Base-by-base conservation (phyloP, 2,329 filamentous ascomycete genomes). In the Fusarium chaquense region DNA sequence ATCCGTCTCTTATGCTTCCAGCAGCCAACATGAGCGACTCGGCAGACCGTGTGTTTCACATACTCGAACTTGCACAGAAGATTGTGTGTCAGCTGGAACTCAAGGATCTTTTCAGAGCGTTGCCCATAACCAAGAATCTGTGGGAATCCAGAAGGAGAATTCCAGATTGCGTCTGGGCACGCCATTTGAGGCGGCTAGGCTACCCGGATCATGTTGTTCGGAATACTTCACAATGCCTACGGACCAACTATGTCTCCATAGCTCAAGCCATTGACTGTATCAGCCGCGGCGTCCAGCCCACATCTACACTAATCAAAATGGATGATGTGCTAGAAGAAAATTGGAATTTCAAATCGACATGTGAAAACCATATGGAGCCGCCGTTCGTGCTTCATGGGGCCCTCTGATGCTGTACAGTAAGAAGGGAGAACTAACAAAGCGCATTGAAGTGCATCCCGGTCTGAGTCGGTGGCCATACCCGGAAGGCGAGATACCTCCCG, bases 181-280 rank as follows among this genome's bases (percentile, higher is more conserved):
- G 54, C 11, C 49, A 49, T 10, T 35, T 70, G 26, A 58, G 35
- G 40, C 40, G 32, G 4, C 49, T 69, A 0, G 65, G 65, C 30
- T 69, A 66, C 13, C 16, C 47, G 6, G 44, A 33, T 6, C 13
- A 43, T 2, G 41, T 45, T 16, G 45, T 69, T 54, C 51, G 55
- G 6, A 18, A 32, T 26, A 49, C 53, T 28, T 45, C 32, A 20
- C 18, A 47, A 4, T 36, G 50, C 13, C 47, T 50, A 8, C 32
- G 36, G 12, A 33, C 56, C 16, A 46, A 53, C 24, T 69, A 62
- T 36, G 36, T 36, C 26, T 51, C 20, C 13, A 45, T 69, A 44
- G 36, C 40, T 11, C 56, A 49, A 30, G 38, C 56, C 11, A 18
- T 22, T 18, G 36, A 66, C 13, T 47, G 30, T 16, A 62, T 69